Conservation (phyloP, 805 yeast species). For the Ogataea naganishii region DNA sequence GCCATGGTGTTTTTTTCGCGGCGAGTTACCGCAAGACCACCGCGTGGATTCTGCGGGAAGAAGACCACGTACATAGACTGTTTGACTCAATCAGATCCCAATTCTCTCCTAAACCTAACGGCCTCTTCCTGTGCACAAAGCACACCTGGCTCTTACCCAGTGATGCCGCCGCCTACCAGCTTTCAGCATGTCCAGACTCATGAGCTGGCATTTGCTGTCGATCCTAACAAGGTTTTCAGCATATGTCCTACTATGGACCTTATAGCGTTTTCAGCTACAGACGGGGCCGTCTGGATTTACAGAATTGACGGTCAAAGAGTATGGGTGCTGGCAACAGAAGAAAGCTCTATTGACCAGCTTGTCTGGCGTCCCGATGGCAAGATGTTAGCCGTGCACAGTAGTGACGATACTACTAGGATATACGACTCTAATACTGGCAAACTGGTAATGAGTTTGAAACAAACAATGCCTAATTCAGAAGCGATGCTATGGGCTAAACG, state of each 20-base stretch:
- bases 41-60: no score
- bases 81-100: no score
- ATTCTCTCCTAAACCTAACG: no score
- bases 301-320: slow-evolving; percentile 23
- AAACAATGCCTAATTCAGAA: slow-evolving; percentile 1
- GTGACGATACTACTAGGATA: slow-evolving; percentile 13
- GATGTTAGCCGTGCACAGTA: slow-evolving; percentile 18
- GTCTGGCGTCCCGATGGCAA: slow-evolving; percentile 26
- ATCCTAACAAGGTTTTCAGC: slow-evolving; percentile 1
- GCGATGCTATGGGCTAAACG: slow-evolving; percentile 15
- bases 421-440: slow-evolving; percentile 23
- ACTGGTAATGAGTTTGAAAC: slow-evolving; percentile 11
- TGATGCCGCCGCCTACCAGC: no score
- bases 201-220: slow-evolving; percentile 1
- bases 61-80: no score
- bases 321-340: slow-evolving; percentile 15
- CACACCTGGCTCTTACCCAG: no score
- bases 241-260: slow-evolving; percentile 28
- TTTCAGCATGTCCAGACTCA: no score
- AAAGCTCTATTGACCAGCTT: slow-evolving; percentile 1
- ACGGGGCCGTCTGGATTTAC: slow-evolving; percentile 21
- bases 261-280: slow-evolving; percentile 17
- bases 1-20: no score
- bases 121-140: no score
- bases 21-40: no score